These are phyloP conservation scores for Elymus sibiricus DNA, from an alignment of 176 grass and related monocot species.

Conservation along the genomic window DNA sequence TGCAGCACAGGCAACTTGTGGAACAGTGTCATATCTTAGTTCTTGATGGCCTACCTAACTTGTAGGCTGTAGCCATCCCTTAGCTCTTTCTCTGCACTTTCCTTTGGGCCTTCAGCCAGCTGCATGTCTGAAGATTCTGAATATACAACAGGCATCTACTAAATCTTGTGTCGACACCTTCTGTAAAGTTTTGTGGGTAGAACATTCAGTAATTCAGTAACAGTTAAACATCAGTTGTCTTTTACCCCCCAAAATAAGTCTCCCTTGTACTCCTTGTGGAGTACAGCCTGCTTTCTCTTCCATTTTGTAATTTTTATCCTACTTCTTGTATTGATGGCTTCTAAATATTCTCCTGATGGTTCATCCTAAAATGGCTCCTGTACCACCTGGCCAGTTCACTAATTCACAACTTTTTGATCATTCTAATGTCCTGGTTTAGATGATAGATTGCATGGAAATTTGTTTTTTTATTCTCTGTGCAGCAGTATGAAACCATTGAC, in stretches of 20 bases:
- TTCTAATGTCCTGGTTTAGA: not conserved
- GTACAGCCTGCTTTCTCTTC: not conserved
- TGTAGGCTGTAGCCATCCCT: not conserved
- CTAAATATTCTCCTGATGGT: too few relatives aligned
- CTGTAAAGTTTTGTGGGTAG: not conserved
- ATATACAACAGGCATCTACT: not conserved
- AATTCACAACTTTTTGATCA: not conserved
- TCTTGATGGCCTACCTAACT: not conserved
- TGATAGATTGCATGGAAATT: not conserved
- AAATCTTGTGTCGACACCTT: not conserved
- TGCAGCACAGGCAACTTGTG: not conserved
- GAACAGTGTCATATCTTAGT: not conserved
- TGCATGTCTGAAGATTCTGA: not conserved
- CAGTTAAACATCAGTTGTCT: too few relatives aligned
- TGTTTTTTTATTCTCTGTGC: not conserved
- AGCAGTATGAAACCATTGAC: not conserved
- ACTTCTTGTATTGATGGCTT: not conserved
- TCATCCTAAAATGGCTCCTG: not conserved
- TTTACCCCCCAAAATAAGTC: too few relatives aligned
- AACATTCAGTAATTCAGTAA: not conserved
- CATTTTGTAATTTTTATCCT: not conserved
- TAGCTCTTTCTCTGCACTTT: not conserved
- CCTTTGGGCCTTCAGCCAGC: not conserved
- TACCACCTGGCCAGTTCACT: not conserved
- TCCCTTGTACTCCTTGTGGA: too few relatives aligned